Evolutionary conservation across 805 yeast species (phyloP).

Genomic region (Tanozyma kutaoensis): DNA sequence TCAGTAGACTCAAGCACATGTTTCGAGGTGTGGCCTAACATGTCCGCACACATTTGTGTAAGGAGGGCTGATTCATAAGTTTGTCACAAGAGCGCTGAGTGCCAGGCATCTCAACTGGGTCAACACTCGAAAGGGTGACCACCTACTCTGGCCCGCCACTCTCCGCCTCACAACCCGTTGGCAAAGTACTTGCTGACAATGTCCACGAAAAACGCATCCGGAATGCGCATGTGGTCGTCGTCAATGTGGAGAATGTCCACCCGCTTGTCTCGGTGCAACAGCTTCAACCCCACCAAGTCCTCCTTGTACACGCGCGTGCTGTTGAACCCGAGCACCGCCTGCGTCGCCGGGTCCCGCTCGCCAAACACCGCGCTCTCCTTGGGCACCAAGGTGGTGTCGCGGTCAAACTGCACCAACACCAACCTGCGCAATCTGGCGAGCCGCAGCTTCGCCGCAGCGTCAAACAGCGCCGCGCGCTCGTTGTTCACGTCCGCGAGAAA

Average conservation of each 20-base stretch:
- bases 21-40: too few species aligned
- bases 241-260: slow-evolving; percentile 38
- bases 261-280: slow-evolving; percentile 26
- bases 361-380: slow-evolving; percentile 58
- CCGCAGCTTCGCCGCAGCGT: slow-evolving; percentile 27
- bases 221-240: slow-evolving; percentile 55
- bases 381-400: slow-evolving; percentile 63
- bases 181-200: slow-evolving; percentile 34
- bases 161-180: neutral
- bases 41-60: too few species aligned
- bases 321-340: slow-evolving; percentile 28
- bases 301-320: slow-evolving; percentile 36
- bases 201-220: slow-evolving; percentile 32
- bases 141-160: too few species aligned
- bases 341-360: slow-evolving; percentile 34
- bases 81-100: too few species aligned
- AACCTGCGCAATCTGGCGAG: slow-evolving; percentile 33
- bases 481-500: slow-evolving; percentile 59
- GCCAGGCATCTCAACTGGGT: too few species aligned
- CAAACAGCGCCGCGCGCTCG: slow-evolving; percentile 26
- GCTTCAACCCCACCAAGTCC: slow-evolving; percentile 48
- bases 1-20: too few species aligned
- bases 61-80: too few species aligned
- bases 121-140: too few species aligned
- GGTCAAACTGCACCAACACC: slow-evolving; percentile 44